Evolutionary conservation across 208 protist species (phyloP).

Genomic region (Leishmania major): DNA sequence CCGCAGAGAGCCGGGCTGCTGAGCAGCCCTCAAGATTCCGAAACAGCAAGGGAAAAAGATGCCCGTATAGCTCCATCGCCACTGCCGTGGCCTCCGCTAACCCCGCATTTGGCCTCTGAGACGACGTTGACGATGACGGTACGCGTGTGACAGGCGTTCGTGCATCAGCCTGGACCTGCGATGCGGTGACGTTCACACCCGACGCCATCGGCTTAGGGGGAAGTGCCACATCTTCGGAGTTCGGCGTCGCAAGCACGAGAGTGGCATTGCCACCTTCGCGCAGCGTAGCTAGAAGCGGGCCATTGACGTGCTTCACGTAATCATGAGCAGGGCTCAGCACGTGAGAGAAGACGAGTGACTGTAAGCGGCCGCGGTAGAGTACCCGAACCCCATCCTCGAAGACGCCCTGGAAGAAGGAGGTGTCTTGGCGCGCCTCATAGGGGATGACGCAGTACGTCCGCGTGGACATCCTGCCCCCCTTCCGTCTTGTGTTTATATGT

Average conservation of each 20-base stretch:
- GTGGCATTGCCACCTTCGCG: conserved; percentile 43
- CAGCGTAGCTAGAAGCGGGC: conserved; percentile 54
- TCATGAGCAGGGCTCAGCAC: conserved; percentile 79
- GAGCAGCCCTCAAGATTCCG: conserved; percentile 35
- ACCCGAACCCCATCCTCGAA: conserved; percentile 72
- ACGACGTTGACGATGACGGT: background rate
- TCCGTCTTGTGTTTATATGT: conserved; percentile 1
- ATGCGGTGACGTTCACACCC: background rate
- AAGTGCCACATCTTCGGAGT: conserved; percentile 22
- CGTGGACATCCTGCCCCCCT: conserved; percentile 25
- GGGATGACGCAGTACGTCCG: conserved; percentile 81
- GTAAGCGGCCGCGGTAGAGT: conserved; percentile 42
- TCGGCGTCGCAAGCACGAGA: conserved; percentile 55
- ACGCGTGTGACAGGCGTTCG: background rate
- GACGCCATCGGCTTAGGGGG: background rate
- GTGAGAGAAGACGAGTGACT: conserved; percentile 50
- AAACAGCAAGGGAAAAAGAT: conserved; percentile 66
- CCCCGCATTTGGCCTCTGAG: background rate
- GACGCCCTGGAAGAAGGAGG: conserved; percentile 72
- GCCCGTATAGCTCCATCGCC: conserved; percentile 51
- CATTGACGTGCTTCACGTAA: conserved; percentile 50
- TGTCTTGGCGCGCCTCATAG: conserved; percentile 55
- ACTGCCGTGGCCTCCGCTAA: conserved; percentile 33
- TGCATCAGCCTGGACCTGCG: background rate
- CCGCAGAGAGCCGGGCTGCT: conserved; percentile 42